Conservation (phyloP, 345 rosid species). For the Sapria himalayana region DNA sequence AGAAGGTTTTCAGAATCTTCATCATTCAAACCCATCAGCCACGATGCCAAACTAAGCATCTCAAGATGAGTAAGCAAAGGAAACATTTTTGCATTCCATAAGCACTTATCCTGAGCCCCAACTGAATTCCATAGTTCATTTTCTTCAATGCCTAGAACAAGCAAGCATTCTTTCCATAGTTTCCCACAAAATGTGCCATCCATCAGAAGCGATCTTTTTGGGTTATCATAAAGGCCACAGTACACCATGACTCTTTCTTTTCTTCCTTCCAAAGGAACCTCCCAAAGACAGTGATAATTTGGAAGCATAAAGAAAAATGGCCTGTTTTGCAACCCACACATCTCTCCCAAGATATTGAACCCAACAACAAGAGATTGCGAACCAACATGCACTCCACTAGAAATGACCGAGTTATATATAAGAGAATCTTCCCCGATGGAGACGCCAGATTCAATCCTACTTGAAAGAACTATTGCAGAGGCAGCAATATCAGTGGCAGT, state of each 20-base stretch:
- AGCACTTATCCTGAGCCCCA: constrained; percentile 40
- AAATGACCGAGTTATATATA: constrained; percentile 54
- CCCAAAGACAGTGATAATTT: constrained; percentile 94
- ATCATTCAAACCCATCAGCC: constrained; percentile 80
- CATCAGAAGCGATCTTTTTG: constrained; percentile 35
- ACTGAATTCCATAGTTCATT: constrained; percentile 50
- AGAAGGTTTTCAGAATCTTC: constrained; percentile 19
- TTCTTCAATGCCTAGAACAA: constrained; percentile 53
- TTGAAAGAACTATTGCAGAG: constrained; percentile 66
- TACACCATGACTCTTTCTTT: constrained; percentile 52
- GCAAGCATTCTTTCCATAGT: constrained; percentile 59
- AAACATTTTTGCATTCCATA: constrained; percentile 86
- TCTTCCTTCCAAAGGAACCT: constrained; percentile 66
- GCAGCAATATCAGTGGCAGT: constrained; percentile 80
- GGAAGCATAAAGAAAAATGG: constrained; percentile 64
- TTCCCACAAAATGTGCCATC: constrained; percentile 87
- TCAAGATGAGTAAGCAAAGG: constrained; percentile 52
- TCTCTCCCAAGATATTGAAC: constrained; percentile 32
- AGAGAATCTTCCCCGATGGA: constrained; percentile 92
- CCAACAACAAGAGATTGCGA: constrained; percentile 81
- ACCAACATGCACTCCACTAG: constrained; percentile 67
- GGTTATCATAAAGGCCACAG: constrained; percentile 93
- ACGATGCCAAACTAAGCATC: constrained; percentile 59
- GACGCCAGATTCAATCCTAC: constrained; percentile 68
- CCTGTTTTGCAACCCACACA: constrained; percentile 13